Percentiles rank a stretch among this genome's conserved stretches.
These are phyloP conservation scores for Cladosporium velox DNA, from an alignment of 2,329 filamentous ascomycete species.

Conservation along the genomic window DNA sequence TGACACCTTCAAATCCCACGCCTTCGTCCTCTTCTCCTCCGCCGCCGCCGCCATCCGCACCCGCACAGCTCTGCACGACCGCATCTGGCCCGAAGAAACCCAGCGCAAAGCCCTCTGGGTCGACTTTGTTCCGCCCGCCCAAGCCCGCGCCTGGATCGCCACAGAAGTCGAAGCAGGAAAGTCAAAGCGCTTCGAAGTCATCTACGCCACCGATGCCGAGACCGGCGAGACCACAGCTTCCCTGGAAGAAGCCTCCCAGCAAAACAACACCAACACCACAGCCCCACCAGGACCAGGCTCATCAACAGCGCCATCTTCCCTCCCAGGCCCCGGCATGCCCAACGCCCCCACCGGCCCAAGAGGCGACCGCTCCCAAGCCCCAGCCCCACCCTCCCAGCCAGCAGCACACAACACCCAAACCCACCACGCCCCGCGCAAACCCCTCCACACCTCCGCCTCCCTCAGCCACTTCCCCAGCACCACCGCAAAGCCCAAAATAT, in stretches of 20 bases:
- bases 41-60: slow-evolving; percentile 73
- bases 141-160: slow-evolving; percentile 66
- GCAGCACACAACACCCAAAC: neutral
- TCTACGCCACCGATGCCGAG: slow-evolving; percentile 57
- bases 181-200: slow-evolving; percentile 68
- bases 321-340: slow-evolving; percentile 29
- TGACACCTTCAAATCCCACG: slow-evolving; percentile 84
- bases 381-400: neutral
- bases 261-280: slow-evolving; percentile 20
- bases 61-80: slow-evolving; percentile 72
- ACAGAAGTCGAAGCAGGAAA: slow-evolving; percentile 59
- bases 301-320: neutral
- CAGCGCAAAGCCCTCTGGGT: slow-evolving; percentile 82
- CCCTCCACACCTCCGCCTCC: slow-evolving; percentile 23
- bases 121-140: slow-evolving; percentile 80
- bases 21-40: slow-evolving; percentile 72
- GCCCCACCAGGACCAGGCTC: neutral
- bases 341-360: slow-evolving; percentile 31
- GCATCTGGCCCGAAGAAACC: slow-evolving; percentile 83
- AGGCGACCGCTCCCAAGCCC: slow-evolving; percentile 16
- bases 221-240: slow-evolving; percentile 50
- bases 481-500: slow-evolving; percentile 63
- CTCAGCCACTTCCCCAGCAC: slow-evolving; percentile 59
- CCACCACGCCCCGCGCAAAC: slow-evolving; percentile 13
- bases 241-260: slow-evolving; percentile 30